Percentiles rank a stretch among this genome's conserved stretches.
Conservation (phyloP, 192 early-diverging fungal genomes). For the Coemansia sp. region DNA sequence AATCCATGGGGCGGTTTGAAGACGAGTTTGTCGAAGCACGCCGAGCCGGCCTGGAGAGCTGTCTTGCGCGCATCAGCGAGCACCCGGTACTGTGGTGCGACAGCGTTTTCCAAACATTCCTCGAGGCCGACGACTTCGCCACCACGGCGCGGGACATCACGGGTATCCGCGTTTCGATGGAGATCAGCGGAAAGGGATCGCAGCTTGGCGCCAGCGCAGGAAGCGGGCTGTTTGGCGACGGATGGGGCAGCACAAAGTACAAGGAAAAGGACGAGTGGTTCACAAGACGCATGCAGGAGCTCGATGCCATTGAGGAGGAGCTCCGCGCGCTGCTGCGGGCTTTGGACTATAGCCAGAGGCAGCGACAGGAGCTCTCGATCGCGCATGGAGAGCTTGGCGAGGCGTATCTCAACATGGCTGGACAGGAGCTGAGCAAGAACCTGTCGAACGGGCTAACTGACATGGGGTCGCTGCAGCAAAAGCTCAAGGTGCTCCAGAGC, state of each 20-base stretch:
- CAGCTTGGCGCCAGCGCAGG: slow-evolving; percentile 21
- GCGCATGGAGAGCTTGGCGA: slow-evolving; percentile 79
- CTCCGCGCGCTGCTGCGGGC: slow-evolving; percentile 73
- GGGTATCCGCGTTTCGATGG: slow-evolving; percentile 32
- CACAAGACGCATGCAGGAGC: slow-evolving; percentile 66
- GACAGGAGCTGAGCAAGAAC: slow-evolving; percentile 67
- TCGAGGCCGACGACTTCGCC: slow-evolving; percentile 83
- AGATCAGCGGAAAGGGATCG: slow-evolving; percentile 43
- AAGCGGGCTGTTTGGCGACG: slow-evolving; percentile 66
- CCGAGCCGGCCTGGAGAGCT: slow-evolving; percentile 78
- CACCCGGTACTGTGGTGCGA: slow-evolving; percentile 84
- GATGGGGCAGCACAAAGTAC: slow-evolving; percentile 65
- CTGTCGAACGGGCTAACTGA: slow-evolving; percentile 66
- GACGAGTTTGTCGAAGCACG: slow-evolving; percentile 94
- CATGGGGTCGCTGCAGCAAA: slow-evolving; percentile 78
- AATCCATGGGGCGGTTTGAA: slow-evolving; percentile 87
- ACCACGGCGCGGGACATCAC: slow-evolving; percentile 56
- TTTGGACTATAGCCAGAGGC: slow-evolving; percentile 74
- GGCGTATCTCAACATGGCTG: slow-evolving; percentile 69
- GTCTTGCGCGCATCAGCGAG: slow-evolving; percentile 71
- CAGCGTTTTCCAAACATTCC: slow-evolving; percentile 78
- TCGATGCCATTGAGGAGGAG: slow-evolving; percentile 77
- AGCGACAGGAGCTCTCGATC: slow-evolving; percentile 66
- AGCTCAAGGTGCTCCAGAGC: slow-evolving; percentile 75
- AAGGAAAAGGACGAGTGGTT: slow-evolving; percentile 79